A percentile compares a stretch with the other conserved stretches of the same genome.
phyloP scores from a whole-genome alignment of 371 early-diverging fungal genomes.

The Mucor circinelloides region DNA sequence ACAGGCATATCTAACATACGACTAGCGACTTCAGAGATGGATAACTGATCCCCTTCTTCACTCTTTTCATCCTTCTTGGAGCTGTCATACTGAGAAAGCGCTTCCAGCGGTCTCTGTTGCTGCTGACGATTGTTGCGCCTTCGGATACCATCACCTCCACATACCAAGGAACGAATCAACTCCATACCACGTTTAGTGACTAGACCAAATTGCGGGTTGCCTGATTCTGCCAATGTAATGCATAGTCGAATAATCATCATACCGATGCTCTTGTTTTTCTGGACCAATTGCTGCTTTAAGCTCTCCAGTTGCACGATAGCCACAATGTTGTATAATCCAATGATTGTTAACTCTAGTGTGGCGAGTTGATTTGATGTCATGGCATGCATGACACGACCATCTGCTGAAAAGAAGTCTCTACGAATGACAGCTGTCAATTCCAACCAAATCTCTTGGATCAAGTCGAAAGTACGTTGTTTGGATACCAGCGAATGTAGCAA shows the following conservation, averaged over 20 bases:
- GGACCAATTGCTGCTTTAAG: conserved; percentile 40
- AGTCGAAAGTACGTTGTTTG: conserved; percentile 11
- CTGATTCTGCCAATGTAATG: conserved; percentile 55
- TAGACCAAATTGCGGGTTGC: conserved; percentile 43
- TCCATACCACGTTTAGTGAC: conserved; percentile 50
- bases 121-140: conserved; percentile 17
- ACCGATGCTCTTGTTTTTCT: conserved; percentile 40
- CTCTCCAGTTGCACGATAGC: conserved; percentile 34
- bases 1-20: conserved; percentile 43
- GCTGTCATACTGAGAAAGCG: neutral
- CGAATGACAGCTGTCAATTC: conserved; percentile 42
- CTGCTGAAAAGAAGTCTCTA: conserved; percentile 42
- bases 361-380: conserved; percentile 58
- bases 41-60: conserved; percentile 21
- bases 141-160: conserved; percentile 42
- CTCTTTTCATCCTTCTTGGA: conserved; percentile 4
- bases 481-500: conserved; percentile 41
- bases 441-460: conserved; percentile 38
- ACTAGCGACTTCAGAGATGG: conserved; percentile 27
- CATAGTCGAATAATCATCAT: conserved; percentile 56
- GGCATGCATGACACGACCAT: conserved; percentile 49
- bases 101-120: conserved; percentile 9
- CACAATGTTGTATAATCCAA: conserved; percentile 59
- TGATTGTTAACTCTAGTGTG: conserved; percentile 54
- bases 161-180: conserved; percentile 39